phyloP scores from a whole-genome alignment of 768 basidiomycete species.

The Albatrellus ellisii region DNA sequence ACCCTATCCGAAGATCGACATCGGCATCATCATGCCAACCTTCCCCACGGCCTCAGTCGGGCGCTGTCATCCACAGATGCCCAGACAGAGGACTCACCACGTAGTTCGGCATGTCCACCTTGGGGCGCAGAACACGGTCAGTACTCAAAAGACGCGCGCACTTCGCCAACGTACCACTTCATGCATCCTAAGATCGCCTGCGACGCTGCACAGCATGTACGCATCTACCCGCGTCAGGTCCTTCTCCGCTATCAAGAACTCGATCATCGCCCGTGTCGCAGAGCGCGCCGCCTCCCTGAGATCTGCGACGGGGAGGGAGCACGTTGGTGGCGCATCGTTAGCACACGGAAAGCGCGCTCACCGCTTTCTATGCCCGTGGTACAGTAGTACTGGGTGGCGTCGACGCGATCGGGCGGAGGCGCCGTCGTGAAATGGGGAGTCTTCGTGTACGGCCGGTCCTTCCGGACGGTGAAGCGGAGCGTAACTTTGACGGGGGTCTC shows the following conservation, averaged over 20 bases:
- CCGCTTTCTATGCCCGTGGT: constrained; percentile 43
- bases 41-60: background rate
- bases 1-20: background rate
- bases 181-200: constrained; percentile 44
- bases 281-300: constrained; percentile 40
- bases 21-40: constrained; percentile 3
- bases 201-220: constrained; percentile 51
- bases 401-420: constrained; percentile 12
- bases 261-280: constrained; percentile 47
- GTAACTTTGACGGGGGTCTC: constrained; percentile 47
- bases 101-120: constrained; percentile 3
- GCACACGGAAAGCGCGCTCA: constrained; percentile 9
- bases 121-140: background rate
- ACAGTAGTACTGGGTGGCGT: constrained; percentile 31
- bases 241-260: constrained; percentile 31
- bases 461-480: constrained; percentile 41
- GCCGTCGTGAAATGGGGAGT: constrained; percentile 44
- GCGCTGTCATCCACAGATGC: background rate
- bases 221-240: constrained; percentile 33
- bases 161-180: constrained; percentile 33
- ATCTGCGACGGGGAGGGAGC: constrained; percentile 22
- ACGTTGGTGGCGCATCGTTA: background rate
- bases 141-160: constrained; percentile 1
- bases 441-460: constrained; percentile 42
- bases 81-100: background rate